These are phyloP conservation scores for Clarireedia monteithiana DNA, from an alignment of 2,329 filamentous ascomycete genomes.

Conservation along the genomic window DNA sequence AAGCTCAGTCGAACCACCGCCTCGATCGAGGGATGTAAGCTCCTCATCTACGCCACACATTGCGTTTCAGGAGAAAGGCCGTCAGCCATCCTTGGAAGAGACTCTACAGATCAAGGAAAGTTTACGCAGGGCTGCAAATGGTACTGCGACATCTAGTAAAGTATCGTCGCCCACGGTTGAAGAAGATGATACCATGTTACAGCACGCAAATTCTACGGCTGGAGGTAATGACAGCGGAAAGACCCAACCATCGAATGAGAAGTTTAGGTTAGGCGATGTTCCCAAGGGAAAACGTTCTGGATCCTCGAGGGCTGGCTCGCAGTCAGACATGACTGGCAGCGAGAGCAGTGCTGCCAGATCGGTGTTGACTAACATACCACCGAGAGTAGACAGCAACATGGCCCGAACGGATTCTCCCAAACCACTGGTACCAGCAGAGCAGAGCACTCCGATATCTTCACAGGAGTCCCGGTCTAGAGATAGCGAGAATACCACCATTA, in stretches of 20 bases:
- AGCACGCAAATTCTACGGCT: conserved; percentile 24
- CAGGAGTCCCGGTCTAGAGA: conserved; percentile 52
- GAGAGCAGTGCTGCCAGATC: conserved; percentile 30
- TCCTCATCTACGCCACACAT: conserved; percentile 69
- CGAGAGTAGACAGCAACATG: conserved; percentile 12
- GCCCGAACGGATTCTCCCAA: conserved; percentile 22
- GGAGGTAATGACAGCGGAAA: conserved; percentile 29
- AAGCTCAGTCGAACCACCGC: conserved; percentile 31
- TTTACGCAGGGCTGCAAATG: conserved; percentile 33
- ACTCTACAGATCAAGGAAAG: conserved; percentile 40
- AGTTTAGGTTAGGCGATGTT: conserved; percentile 75
- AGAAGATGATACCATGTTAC: conserved; percentile 26
- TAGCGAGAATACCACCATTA: conserved; percentile 34
- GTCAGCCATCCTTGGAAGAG: conserved; percentile 54
- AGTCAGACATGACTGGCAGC: conserved; percentile 30
- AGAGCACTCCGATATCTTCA: conserved; percentile 44
- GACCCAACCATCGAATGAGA: conserved; percentile 37
- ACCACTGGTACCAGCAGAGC: conserved; percentile 29
- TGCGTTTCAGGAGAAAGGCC: conserved; percentile 78
- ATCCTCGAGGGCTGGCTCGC: conserved; percentile 29
- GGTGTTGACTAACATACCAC: conserved; percentile 16
- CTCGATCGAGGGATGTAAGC: conserved; percentile 33
- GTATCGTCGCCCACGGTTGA: conserved; percentile 18
- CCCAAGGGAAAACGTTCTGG: conserved; percentile 55
- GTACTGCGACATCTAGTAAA: conserved; percentile 16